A percentile compares a stretch with the other conserved stretches of the same genome.
These are phyloP conservation scores for Chaetomium globosum DNA, from an alignment of 2,329 filamentous ascomycete genomes.

Conservation along the genomic window DNA sequence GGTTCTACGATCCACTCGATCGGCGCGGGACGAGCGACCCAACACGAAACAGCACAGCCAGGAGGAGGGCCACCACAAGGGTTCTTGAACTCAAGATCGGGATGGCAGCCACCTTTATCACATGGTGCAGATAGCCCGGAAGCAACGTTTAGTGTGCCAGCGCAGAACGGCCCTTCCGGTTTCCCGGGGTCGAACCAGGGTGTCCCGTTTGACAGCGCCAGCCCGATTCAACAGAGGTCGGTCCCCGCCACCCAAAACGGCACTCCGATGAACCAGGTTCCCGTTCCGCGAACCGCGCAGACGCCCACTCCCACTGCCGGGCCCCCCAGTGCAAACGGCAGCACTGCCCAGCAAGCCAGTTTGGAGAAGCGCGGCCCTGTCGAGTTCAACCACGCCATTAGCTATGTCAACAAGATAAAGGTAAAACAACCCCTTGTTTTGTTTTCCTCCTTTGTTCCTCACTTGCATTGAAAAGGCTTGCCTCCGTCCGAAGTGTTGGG, in stretches of 20 bases:
- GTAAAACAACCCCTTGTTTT: conserved; percentile 53
- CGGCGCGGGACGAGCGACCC: conserved; percentile 53
- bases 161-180: conserved; percentile 51
- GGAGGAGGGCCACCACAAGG: conserved; percentile 46
- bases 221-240: conserved; percentile 39
- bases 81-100: conserved; percentile 50
- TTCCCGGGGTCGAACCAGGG: conserved; percentile 50
- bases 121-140: conserved; percentile 66
- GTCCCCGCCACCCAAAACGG: conserved; percentile 42
- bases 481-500: conserved; percentile 19
- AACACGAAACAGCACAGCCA: conserved; percentile 49
- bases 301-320: conserved; percentile 60
- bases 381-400: conserved; percentile 98
- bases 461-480: not conserved
- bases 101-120: conserved; percentile 58
- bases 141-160: conserved; percentile 61
- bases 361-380: conserved; percentile 90
- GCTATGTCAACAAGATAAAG: conserved; percentile 99
- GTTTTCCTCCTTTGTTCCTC: conserved; percentile 16
- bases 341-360: conserved; percentile 60
- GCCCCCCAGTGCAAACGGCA: conserved; percentile 64
- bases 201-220: conserved; percentile 40
- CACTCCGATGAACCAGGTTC: conserved; percentile 47
- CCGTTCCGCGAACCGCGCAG: conserved; percentile 56
- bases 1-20: conserved; percentile 95